phyloP scores from a whole-genome alignment of 768 basidiomycete genomes.

The Tylopilus felleus region DNA sequence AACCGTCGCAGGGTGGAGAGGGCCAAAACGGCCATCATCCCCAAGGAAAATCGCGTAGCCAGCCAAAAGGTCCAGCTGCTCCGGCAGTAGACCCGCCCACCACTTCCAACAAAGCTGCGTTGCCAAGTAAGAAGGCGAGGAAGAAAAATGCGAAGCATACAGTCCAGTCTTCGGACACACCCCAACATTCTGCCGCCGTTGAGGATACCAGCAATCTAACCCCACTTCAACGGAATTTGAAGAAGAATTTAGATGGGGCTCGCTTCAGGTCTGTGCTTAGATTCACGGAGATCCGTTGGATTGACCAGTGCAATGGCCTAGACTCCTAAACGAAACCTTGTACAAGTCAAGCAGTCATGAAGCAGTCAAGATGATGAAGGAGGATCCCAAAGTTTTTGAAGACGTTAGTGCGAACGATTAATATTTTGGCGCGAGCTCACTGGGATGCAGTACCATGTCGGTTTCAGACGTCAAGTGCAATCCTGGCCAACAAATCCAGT shows the following conservation, averaged over 20 bases:
- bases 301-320: constrained; percentile 28
- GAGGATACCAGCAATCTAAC: constrained; percentile 46
- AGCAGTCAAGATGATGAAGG: constrained; percentile 78
- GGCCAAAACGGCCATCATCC: neutral
- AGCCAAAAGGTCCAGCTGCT: constrained; percentile 10
- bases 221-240: constrained; percentile 72
- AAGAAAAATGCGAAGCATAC: constrained; percentile 19
- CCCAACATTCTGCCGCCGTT: constrained; percentile 12
- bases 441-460: constrained; percentile 77
- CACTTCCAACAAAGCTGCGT: neutral
- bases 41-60: neutral
- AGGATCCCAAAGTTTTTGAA: constrained; percentile 74
- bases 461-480: constrained; percentile 87
- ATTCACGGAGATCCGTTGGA: neutral
- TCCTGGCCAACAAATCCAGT: constrained; percentile 95
- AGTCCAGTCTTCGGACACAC: constrained; percentile 20
- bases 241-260: constrained; percentile 79
- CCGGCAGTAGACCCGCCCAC: constrained; percentile 7
- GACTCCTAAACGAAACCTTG: constrained; percentile 88
- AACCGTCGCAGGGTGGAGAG: constrained; percentile 8
- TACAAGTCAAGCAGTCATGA: constrained; percentile 82
- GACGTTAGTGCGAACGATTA: constrained; percentile 53
- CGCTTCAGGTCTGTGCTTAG: constrained; percentile 61
- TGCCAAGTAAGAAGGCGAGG: constrained; percentile 15
- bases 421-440: constrained; percentile 11